These are phyloP conservation scores for Neurospora sp. DNA, from an alignment of 495 filamentous ascomycete genomes.

Conservation along the genomic window DNA sequence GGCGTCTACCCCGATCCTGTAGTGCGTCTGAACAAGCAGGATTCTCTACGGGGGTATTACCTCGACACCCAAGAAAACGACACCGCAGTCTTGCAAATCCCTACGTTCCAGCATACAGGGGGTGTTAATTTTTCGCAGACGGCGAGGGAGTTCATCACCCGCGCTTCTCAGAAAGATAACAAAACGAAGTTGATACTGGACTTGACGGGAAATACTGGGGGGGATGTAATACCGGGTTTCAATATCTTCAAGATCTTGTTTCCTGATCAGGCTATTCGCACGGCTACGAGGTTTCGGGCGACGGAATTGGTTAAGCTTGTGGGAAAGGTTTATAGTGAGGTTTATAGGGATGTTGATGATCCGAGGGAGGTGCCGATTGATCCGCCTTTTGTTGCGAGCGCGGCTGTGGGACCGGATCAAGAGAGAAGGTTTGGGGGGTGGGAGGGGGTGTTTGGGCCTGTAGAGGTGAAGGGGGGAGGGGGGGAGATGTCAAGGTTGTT, in stretches of 20 bases:
- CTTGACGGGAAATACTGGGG: background rate
- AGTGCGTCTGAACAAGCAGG: fast-evolving
- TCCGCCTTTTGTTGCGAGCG: background rate
- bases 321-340: background rate
- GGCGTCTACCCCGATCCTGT: background rate
- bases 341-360: background rate
- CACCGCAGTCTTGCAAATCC: background rate
- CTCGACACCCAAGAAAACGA: background rate
- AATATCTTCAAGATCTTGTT: background rate
- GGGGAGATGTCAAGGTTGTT: background rate
- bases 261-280: background rate
- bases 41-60: background rate
- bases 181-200: background rate
- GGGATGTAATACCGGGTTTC: background rate
- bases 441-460: background rate
- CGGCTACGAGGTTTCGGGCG: background rate
- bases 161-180: fast-evolving
- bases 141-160: background rate
- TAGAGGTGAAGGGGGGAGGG: background rate
- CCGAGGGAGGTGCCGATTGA: background rate
- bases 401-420: background rate
- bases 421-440: background rate
- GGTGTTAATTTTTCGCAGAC: background rate
- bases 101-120: background rate
- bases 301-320: background rate